Evolutionary conservation across 75 land plant genomes (phyloP), one percentile per base, ranked within the genome.

Genomic region (Chamaecyparis obtusa): DNA sequence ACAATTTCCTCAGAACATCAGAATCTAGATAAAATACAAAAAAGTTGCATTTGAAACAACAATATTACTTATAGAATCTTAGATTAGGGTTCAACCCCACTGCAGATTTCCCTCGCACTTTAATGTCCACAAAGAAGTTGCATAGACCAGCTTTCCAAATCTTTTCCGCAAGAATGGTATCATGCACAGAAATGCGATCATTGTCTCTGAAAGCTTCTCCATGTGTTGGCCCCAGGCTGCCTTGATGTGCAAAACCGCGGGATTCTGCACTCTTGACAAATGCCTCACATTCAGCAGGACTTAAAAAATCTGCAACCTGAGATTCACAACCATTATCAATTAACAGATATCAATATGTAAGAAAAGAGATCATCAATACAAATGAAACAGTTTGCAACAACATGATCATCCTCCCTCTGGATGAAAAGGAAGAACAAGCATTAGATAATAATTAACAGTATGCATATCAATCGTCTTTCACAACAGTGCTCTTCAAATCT

Each of bases 181-280:
- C 94, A 54, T 90, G 88, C 24, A 94, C 89, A 51, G 98, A 90
- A 33, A 96, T 91, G 35, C 99, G 93, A 56, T 95, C 97, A 90
- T 97, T 97, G 82, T 97, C 99, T 88, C 99, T 90, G 77, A 90
- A 96, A 17, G 99, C 99, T 87, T 97, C 99, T 35, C 99, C 99
- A 83, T 89, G 91, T 24, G 93, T 89, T 56, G 99, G 99, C 46
- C 99, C 99, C 51, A 92, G 92, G 81, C 99, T 97, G 41, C 99
- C 96, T 90, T 97, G 99, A 57, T 96, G 96, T 60, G 27, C 79
- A 86, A 97, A 94, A 41, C 99, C 95, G 32, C 90, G 83, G 21
- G 95, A 86, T 87, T 96, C 99, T 48, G 96, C 96, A 74, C 74
- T 81, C 83, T 92, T 87, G 85, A 97, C 83, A 46, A 97, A 97